phyloP scores from a whole-genome alignment of 768 basidiomycete genomes.

The Leccinum imitatum region DNA sequence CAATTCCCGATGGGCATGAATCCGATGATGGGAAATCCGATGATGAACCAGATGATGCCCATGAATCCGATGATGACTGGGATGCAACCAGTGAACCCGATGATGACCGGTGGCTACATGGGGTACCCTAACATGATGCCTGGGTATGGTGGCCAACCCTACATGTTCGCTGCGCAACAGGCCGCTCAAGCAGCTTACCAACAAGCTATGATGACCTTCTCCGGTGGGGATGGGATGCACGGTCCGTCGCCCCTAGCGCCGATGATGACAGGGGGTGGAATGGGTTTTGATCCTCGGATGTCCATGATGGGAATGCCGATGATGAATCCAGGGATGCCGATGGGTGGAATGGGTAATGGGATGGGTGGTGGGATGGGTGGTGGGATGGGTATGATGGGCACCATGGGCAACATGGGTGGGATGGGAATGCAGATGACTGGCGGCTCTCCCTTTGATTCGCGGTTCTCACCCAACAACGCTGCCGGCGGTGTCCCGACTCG shows the following conservation, averaged over 20 bases:
- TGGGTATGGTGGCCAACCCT: constrained; percentile 59
- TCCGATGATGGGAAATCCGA: constrained; percentile 75
- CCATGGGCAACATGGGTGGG: constrained; percentile 41
- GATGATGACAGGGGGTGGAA: constrained; percentile 56
- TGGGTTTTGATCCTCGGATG: constrained; percentile 72
- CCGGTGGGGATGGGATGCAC: constrained; percentile 61
- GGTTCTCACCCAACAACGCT: constrained; percentile 42
- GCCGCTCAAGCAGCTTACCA: constrained; percentile 83
- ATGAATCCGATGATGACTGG: constrained; percentile 60
- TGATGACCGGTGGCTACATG: constrained; percentile 55
- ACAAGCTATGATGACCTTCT: constrained; percentile 84
- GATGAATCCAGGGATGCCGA: constrained; percentile 48
- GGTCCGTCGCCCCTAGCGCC: constrained; percentile 44
- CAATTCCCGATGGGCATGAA: constrained; percentile 48
- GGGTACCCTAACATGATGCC: constrained; percentile 43
- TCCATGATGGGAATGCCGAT: constrained; percentile 79
- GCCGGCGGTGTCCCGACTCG: constrained; percentile 30
- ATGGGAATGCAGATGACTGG: constrained; percentile 62
- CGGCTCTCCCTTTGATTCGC: constrained; percentile 57
- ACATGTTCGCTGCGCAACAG: constrained; percentile 84
- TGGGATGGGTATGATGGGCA: constrained; percentile 16
- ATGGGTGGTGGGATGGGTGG: neutral
- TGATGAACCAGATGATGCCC: constrained; percentile 48
- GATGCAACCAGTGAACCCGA: constrained; percentile 47
- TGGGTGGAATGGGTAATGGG: constrained; percentile 38